These are phyloP conservation scores for Rhinocladiella mackenziei DNA, from an alignment of 2,329 filamentous ascomycete species.

Conservation along the genomic window DNA sequence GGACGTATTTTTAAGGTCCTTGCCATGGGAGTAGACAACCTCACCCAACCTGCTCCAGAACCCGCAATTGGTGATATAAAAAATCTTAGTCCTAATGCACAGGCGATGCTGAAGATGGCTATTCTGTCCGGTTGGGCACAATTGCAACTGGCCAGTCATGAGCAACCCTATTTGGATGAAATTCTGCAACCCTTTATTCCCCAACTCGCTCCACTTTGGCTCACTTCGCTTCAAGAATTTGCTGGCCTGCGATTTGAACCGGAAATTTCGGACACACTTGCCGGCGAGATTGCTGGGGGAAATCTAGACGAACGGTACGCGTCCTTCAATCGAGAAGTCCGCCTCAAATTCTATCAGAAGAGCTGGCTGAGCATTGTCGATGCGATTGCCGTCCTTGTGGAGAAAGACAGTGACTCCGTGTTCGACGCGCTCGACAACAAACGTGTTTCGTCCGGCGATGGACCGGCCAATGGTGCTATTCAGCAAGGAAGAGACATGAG, in stretches of 20 bases:
- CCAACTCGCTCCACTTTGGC: constrained; percentile 85
- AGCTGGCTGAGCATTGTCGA: constrained; percentile 96
- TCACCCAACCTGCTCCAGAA: constrained; percentile 40
- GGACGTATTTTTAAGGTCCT: constrained; percentile 92
- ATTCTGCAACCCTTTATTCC: constrained; percentile 88
- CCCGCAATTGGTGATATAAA: constrained; percentile 77
- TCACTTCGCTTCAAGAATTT: constrained; percentile 89
- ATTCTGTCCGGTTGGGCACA: constrained; percentile 97
- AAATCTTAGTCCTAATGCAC: constrained; percentile 88
- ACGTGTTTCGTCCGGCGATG: constrained; percentile 37
- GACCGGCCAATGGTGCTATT: constrained; percentile 16
- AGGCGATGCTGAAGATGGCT: constrained; percentile 97
- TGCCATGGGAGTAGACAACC: constrained; percentile 85
- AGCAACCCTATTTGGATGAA: constrained; percentile 82
- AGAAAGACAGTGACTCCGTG: constrained; percentile 95
- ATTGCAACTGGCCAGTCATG: constrained; percentile 87
- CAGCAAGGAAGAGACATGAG: constrained; percentile 70
- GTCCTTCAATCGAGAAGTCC: constrained; percentile 86
- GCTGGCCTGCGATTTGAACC: constrained; percentile 91
- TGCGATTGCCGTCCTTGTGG: constrained; percentile 93
- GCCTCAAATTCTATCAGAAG: constrained; percentile 93
- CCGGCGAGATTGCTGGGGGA: constrained; percentile 73
- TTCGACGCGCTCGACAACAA: constrained; percentile 95
- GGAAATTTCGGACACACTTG: constrained; percentile 87
- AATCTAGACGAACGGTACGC: constrained; percentile 93